phyloP scores from a whole-genome alignment of 805 yeast genomes.

The Wickerhamomyces hampshirensis region DNA sequence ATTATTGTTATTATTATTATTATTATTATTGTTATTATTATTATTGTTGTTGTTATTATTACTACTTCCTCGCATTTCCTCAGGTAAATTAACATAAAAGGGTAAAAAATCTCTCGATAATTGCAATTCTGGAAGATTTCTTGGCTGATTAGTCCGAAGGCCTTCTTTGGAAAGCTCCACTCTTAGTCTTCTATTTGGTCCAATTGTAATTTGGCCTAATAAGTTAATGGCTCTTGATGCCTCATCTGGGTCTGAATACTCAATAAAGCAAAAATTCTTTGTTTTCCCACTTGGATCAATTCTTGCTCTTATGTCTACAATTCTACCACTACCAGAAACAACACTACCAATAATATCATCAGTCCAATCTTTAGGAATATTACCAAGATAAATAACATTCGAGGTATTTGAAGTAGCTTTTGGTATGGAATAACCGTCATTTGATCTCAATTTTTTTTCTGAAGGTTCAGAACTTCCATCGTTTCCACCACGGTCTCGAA shows the following conservation, averaged over 20 bases:
- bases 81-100: slow-evolving; percentile 53
- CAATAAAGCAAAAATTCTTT: slow-evolving; percentile 66
- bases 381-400: slow-evolving; percentile 53
- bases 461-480: slow-evolving; percentile 11
- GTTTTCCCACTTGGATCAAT: slow-evolving; percentile 42
- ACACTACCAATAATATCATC: slow-evolving; percentile 56
- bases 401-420: slow-evolving; percentile 9
- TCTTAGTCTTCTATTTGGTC: slow-evolving; percentile 42
- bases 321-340: slow-evolving; percentile 68
- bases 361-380: slow-evolving; percentile 70
- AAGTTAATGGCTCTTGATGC: slow-evolving; percentile 46
- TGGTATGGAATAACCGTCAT: background rate
- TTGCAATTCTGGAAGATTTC: slow-evolving; percentile 37
- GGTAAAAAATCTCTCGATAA: slow-evolving; percentile 47
- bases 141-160: slow-evolving; percentile 30
- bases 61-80: slow-evolving; percentile 11
- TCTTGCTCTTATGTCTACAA: slow-evolving; percentile 53
- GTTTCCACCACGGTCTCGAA: slow-evolving; percentile 11
- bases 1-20: too few species aligned
- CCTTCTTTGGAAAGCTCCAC: slow-evolving; percentile 63
- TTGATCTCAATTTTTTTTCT: slow-evolving; percentile 11
- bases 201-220: slow-evolving; percentile 40
- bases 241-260: slow-evolving; percentile 46
- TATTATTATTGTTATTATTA: too few species aligned
- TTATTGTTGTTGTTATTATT: too few species aligned